Base-by-base conservation (phyloP, 768 basidiomycete genomes). In the Serendipita sp. region DNA sequence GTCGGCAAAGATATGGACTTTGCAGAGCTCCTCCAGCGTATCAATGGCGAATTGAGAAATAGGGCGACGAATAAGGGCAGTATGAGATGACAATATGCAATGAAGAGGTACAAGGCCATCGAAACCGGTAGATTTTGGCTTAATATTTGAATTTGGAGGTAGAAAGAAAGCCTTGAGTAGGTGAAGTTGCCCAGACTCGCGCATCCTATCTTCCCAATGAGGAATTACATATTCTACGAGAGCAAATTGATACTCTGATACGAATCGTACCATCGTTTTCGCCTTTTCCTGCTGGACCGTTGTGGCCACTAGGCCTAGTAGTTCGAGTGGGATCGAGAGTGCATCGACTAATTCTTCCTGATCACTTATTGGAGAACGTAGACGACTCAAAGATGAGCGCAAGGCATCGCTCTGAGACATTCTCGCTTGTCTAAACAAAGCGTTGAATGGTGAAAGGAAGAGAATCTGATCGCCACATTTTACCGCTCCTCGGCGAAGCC, bases 81-180 rank as follows among this genome's bases (percentile, higher is more conserved):
- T 80, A 72, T 89, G 91, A 2, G 88, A 65, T 5, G 66, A 66
- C n/a, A 72, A 18, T 18, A 69, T 70, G 34, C 72, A 64, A 18
- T 41, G 83, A 51, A 77, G 73, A 3, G 83, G 63, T 11, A 82
- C 82, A 16, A 85, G 75, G 35, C 44, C 51, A 45, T 82, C 74
- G 28, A 81, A 81, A 0, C 85, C 80, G 3, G 75, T 70, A 7
- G 76, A 66, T 7, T 1, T 83, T 75, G 68, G 79, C 83, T 13
- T 75, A 78, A 70, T 85, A 82, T 23, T 74, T 70, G 69, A 84
- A 81, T 3, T 18, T 44, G 2, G 48, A 66, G 90, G 90, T 69
- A 82, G 84, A 70, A 93, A 91, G 72, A 85, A 91, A 66, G 85
- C 83, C 45, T 84, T 79, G 1, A 83, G 68, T 16, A 91, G 72